These are phyloP conservation scores for Fagus sylvatica DNA, from an alignment of 306 rosid genomes.

Conservation along the genomic window DNA sequence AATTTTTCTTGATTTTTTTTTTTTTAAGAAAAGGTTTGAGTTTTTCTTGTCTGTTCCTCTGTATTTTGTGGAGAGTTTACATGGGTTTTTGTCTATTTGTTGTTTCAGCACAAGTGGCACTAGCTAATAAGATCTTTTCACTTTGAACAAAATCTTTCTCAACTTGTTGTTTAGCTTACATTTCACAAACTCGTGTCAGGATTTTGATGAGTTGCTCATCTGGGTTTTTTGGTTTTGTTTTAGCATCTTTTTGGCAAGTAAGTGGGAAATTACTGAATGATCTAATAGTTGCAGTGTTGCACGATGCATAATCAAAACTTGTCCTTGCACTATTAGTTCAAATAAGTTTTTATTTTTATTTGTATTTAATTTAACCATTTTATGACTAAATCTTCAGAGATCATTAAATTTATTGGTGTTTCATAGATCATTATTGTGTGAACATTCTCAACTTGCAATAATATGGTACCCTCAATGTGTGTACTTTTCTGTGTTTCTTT, in stretches of 20 bases:
- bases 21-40: neutral
- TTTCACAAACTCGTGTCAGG: neutral
- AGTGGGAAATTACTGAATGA: constrained; percentile 3
- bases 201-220: constrained; percentile 2
- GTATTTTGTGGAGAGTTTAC: constrained; percentile 25
- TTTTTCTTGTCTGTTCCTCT: constrained; percentile 18
- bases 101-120: constrained; percentile 27
- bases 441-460: constrained; percentile 18
- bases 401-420: constrained; percentile 29
- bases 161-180: neutral
- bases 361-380: neutral
- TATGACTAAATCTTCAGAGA: constrained; percentile 23
- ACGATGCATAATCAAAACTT: constrained; percentile 32
- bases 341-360: neutral
- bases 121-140: constrained; percentile 2
- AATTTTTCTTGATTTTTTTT: constrained; percentile 15
- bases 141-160: neutral
- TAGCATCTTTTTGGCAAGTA: neutral
- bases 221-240: neutral
- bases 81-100: constrained; percentile 30
- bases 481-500: neutral
- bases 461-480: constrained; percentile 7
- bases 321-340: constrained; percentile 5
- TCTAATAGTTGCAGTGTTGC: constrained; percentile 2
- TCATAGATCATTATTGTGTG: constrained; percentile 5